phyloP scores from a whole-genome alignment of 441 rosid genomes.

The Cnidoscolus chayamansa region DNA sequence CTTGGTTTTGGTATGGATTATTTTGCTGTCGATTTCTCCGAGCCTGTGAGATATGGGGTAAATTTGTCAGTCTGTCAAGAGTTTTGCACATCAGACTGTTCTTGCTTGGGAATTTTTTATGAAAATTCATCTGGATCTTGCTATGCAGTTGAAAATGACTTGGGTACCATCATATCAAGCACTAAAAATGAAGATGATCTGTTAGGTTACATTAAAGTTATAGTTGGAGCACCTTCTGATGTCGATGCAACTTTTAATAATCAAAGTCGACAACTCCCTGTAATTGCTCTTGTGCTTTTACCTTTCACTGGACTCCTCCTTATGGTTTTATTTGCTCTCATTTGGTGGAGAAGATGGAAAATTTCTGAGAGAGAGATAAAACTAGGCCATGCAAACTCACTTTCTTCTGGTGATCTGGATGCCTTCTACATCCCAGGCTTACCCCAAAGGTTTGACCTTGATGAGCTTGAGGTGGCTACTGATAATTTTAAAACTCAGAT shows the following conservation, averaged over 20 bases:
- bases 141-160: slow-evolving; percentile 41
- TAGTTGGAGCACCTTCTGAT: slow-evolving; percentile 32
- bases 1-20: slow-evolving; percentile 54
- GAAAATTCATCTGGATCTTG: slow-evolving; percentile 66
- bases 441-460: slow-evolving; percentile 66
- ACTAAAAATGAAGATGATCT: slow-evolving; percentile 27
- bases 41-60: slow-evolving; percentile 41
- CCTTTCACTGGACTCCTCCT: slow-evolving; percentile 50
- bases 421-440: slow-evolving; percentile 75
- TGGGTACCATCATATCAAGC: slow-evolving; percentile 60
- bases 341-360: slow-evolving; percentile 57
- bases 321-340: slow-evolving; percentile 35
- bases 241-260: slow-evolving; percentile 11
- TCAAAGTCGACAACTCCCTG: slow-evolving; percentile 41
- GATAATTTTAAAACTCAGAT: slow-evolving; percentile 60
- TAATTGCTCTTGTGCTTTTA: slow-evolving; percentile 58
- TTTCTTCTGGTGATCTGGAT: slow-evolving; percentile 65
- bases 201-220: slow-evolving; percentile 51
- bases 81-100: slow-evolving; percentile 56
- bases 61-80: slow-evolving; percentile 53
- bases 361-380: slow-evolving; percentile 31
- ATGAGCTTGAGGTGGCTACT: slow-evolving; percentile 72
- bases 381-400: slow-evolving; percentile 30
- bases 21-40: slow-evolving; percentile 50
- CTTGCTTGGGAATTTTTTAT: slow-evolving; percentile 67